Evolutionary conservation across 352 stramenopile species (phyloP), one percentile per base, ranked within the genome.

Genomic region (Globisporangium mamillatum): DNA sequence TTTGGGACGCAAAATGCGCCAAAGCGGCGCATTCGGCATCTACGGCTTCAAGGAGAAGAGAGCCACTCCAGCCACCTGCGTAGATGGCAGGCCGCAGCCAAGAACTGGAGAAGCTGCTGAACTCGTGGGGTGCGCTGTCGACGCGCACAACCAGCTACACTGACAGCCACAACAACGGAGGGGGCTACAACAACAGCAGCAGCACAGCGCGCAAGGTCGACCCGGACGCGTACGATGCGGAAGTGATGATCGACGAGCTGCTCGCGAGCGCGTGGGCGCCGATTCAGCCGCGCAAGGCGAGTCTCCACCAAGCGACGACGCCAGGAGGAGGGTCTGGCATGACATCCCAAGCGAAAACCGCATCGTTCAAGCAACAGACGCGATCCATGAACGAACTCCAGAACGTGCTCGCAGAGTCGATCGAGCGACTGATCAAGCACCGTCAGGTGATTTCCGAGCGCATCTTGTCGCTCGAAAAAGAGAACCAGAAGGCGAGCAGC

Each of bases 171-270:
- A 25, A 14, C n/a, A 29, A n/a, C 1, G n/a, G 16, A n/a, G 24
- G n/a, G 8, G 20, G 52, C 18, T 38, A 48, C 29, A 54, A 57
- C 34, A 41, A 57, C 34, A 41, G n/a, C 3, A 70, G 41, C 27
- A 32, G 9, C 66, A 27, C 22, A 25, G 16, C 52, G 9, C 55
- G 55, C 3, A 67, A 60, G 1, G 44, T 10, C 8, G 50, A 32
- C 7, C 57, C 36, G 18, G 22, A 63, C 3, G 22, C 25, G 14
- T 94, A 90, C 70, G 75, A 89, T 34, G 80, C 80, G 6, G 87
- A 93, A 56, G 75, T 74, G 60, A 93, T 94, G 87, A 79, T 94
- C 64, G 85, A 94, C 63, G 81, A 94, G 69, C 75, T 94, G 50
- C 77, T 93, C 0, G 73, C 73, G 32, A 90, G 73, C 63, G 83